Evolutionary conservation across 2,329 filamentous ascomycete species (phyloP).

Genomic region (Diaporthe vexans): DNA sequence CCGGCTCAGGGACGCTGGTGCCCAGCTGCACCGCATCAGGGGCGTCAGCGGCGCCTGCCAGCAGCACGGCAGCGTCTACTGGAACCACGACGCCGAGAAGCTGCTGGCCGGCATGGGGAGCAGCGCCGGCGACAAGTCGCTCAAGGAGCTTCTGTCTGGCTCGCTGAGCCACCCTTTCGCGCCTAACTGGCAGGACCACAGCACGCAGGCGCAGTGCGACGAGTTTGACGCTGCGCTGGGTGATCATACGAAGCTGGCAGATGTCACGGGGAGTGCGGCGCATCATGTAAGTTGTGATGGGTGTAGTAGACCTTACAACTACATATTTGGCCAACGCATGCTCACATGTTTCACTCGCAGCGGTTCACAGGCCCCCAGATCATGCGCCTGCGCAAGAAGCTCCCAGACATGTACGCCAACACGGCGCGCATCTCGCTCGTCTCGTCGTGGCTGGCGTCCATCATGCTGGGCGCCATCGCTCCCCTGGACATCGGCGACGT

Average conservation of each 20-base stretch:
- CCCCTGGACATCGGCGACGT: slow-evolving; percentile 95
- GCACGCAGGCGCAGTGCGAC: slow-evolving; percentile 93
- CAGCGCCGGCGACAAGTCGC: slow-evolving; percentile 59
- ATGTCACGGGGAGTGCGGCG: slow-evolving; percentile 89
- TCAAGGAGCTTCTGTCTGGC: slow-evolving; percentile 79
- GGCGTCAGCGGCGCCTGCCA: slow-evolving; percentile 94
- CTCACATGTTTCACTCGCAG: slow-evolving; percentile 56
- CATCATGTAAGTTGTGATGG: slow-evolving; percentile 81
- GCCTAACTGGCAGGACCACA: slow-evolving; percentile 98
- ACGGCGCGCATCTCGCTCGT: slow-evolving; percentile 92
- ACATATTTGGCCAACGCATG: background rate
- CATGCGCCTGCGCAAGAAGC: slow-evolving; percentile 84
- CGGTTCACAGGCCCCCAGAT: slow-evolving; percentile 99
- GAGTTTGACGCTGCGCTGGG: slow-evolving; percentile 83
- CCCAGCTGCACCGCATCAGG: slow-evolving; percentile 81
- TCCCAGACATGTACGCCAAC: slow-evolving; percentile 83
- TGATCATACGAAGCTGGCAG: slow-evolving; percentile 76
- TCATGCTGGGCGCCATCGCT: slow-evolving; percentile 87
- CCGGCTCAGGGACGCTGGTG: slow-evolving; percentile 76
- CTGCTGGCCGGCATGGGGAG: slow-evolving; percentile 68
- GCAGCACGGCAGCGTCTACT: slow-evolving; percentile 98
- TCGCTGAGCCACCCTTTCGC: slow-evolving; percentile 89
- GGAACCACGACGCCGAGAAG: slow-evolving; percentile 78
- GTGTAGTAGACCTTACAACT: background rate
- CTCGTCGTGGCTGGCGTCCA: slow-evolving; percentile 92